Base-by-base conservation (phyloP, 192 early-diverging fungal genomes). In the Polychytrium aggregatum region DNA sequence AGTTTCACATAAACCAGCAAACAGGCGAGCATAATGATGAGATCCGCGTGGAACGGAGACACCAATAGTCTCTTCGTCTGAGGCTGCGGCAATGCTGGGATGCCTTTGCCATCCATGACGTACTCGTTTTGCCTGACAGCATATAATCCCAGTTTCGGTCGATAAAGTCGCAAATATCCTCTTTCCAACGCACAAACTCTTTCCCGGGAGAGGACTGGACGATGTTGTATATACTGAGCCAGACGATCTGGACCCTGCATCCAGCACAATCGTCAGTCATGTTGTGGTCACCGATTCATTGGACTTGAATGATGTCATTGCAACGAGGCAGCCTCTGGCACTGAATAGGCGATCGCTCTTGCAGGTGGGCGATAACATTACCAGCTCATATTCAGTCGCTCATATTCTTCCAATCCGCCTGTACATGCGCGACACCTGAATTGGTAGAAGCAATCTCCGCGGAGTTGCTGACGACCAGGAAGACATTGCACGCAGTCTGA, bases 81-180 rank as follows among this genome's bases (percentile, higher is more conserved):
- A 28, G n/a, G 22, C 10, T 11, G n/a, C 36, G 36, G 36, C 10
- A 37, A 37, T 11, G 36, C 10, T 14, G 48, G 16, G 20, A 27
- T 17, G 20, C 20, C n/a, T n/a, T n/a, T n/a, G n/a, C n/a, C n/a
- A n/a, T n/a, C n/a, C n/a, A n/a, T 11, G 5, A 61, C 74, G 53
- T 71, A 81, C 85, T 76, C 28, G 68, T 56, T 56, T 84, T 83
- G 21, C 70, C 82, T 0, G 81, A 79, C 26, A 75, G 58, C 30
- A 91, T 53, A 30, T 81, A 65, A 4, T 82, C 72, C 88, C 88
- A 91, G 48, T 86, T 60, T 1, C 72, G 71, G 43, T 78, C 75
- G 45, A 88, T 83, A 29, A 82, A 84, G 13, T 63, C 67, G 64
- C 86, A 91, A 11, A 91, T 81, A 35, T 84, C 83, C 39, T 85